Base-by-base conservation (phyloP, 2,329 filamentous ascomycete species). In the Talaromyces pinophilus region DNA sequence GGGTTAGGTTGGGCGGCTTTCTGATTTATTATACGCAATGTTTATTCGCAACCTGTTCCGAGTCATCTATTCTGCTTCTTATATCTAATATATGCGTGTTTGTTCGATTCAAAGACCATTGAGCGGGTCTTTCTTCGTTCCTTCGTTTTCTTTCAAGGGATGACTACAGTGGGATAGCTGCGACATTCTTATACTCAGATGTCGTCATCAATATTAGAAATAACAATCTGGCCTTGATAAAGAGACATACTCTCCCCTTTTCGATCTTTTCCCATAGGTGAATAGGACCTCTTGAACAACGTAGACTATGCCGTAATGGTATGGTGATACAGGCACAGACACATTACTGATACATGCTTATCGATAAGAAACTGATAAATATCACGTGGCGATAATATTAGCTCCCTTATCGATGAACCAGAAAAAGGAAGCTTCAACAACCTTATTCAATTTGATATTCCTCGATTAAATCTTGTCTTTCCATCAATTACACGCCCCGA, bases 1-100 rank as follows among this genome's bases (percentile, higher is more conserved):
- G 50, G 50, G 50, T 38, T 40, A 57, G 54, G 54, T 19, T 57
- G 54, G 54, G 54, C 54, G 54, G 54, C n/a, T 38, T 40, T 57
- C 54, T 57, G 54, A 15, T 40, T 25, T 57, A 55, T 19, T 55
- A 35, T 55, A 55, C 2, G 30, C 28, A 19, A 33, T 57, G 54
- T 57, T 38, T 57, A 57, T 57, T 57, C 19, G 19, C 54, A 40
- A 57, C 30, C n/a, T 57, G 30, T 57, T 35, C n/a, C 52, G n/a
- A 57, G 33, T 57, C 33, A 57, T 57, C 30, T 15, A 38, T 38
- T 57, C 33, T 57, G 2, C 33, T 57, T 57, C 54, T 57, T 57
- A 57, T 57, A 38, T 40, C 33, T 57, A 57, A 57, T 57, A 38
- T 40, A 19, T 57, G 33, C 19, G 33, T 57, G 19, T 25, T 35